A percentile compares a stretch with the other conserved stretches of the same genome.
Conservation (phyloP, 1,284 basidiomycete species). For the Trichosporon sp. region DNA sequence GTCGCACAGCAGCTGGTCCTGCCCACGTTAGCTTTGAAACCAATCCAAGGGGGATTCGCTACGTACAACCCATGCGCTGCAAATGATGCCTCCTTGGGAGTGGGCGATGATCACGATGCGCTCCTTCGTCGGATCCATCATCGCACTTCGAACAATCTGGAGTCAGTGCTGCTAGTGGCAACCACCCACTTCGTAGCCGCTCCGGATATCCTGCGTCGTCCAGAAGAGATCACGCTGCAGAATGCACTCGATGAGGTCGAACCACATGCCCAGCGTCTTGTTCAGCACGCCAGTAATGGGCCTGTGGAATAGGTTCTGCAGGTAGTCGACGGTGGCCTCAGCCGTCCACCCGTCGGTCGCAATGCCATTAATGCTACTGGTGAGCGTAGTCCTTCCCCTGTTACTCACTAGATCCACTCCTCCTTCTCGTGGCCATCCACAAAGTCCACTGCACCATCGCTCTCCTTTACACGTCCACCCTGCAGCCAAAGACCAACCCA, state of each 20-base stretch:
- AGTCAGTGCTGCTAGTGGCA: background rate
- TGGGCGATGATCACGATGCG: constrained; percentile 39
- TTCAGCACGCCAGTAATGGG: constrained; percentile 35
- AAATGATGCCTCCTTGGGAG: constrained; percentile 40
- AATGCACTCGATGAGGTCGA: constrained; percentile 39
- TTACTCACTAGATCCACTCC: constrained; percentile 33
- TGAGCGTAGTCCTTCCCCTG: background rate
- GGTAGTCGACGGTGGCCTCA: constrained; percentile 23
- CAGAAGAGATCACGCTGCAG: constrained; percentile 35
- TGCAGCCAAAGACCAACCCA: constrained; percentile 2
- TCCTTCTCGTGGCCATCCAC: constrained; percentile 15
- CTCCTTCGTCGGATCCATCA: constrained; percentile 23
- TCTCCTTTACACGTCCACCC: constrained; percentile 6
- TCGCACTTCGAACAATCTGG: constrained; percentile 10
- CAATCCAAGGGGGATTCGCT: background rate
- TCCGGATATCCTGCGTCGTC: constrained; percentile 28
- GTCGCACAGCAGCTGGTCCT: constrained; percentile 36
- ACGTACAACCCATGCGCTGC: constrained; percentile 23
- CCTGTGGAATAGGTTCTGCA: constrained; percentile 29
- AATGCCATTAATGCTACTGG: constrained; percentile 37
- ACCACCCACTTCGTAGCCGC: constrained; percentile 21
- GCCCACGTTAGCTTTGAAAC: background rate
- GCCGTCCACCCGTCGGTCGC: constrained; percentile 27
- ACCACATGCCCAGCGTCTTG: constrained; percentile 34
- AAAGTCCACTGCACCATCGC: constrained; percentile 5